A percentile compares a stretch with the other conserved stretches of the same genome.
These are phyloP conservation scores for Alisma plantagoaquatica DNA, from an alignment of 106 monocot genomes.

Conservation along the genomic window DNA sequence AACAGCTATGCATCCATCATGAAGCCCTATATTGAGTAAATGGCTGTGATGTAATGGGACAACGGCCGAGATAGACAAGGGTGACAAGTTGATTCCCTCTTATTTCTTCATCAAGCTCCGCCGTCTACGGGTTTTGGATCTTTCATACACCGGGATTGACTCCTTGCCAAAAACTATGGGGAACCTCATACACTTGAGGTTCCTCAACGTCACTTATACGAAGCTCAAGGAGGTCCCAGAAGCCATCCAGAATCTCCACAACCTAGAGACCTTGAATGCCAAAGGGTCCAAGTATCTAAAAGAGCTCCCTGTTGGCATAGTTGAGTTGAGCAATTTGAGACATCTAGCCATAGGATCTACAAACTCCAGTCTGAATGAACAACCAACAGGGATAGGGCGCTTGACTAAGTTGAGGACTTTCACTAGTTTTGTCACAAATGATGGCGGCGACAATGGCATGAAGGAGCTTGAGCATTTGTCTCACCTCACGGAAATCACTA, in stretches of 20 bases:
- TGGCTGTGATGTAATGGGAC: too few species aligned
- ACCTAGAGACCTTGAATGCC: conserved; percentile 20
- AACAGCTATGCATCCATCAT: too few species aligned
- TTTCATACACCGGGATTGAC: conserved; percentile 16
- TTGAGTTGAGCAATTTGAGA: conserved; percentile 14
- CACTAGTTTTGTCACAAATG: conserved; percentile 12
- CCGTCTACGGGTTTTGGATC: conserved; percentile 22
- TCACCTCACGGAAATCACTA: conserved; percentile 14
- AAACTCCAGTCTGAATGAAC: conserved; percentile 8
- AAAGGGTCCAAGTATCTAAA: conserved; percentile 12
- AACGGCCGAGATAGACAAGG: too few species aligned
- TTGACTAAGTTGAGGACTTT: conserved; percentile 18
- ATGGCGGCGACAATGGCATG: conserved; percentile 4
- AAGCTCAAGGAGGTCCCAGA: conserved; percentile 16
- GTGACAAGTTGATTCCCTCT: conserved; percentile 3
- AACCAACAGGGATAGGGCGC: conserved; percentile 21
- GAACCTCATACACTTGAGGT: conserved; percentile 26
- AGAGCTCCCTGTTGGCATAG: conserved; percentile 18
- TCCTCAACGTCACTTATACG: conserved; percentile 23
- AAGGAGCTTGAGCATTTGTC: conserved; percentile 20
- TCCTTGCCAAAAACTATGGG: conserved; percentile 24
- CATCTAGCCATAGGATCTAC: conserved; percentile 3
- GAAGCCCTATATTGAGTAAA: too few species aligned
- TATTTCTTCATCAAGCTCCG: conserved; percentile 3
- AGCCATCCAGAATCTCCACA: conserved; percentile 15